Evolutionary conservation across 2,329 filamentous ascomycete genomes (phyloP).

Genomic region (Aspergillus persii): DNA sequence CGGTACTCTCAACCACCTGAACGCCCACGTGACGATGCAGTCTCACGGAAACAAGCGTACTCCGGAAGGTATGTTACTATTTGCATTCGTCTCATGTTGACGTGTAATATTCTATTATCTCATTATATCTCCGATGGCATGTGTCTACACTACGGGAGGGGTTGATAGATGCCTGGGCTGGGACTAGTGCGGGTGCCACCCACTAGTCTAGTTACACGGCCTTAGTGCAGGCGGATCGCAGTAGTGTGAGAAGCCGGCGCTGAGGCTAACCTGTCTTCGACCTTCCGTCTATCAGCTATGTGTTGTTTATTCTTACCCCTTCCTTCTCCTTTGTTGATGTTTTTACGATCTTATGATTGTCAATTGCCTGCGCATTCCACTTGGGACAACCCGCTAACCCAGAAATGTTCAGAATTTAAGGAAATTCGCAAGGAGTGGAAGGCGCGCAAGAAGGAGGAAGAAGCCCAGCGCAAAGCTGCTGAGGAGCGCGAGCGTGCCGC

Average conservation of each 20-base stretch:
- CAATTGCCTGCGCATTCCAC: neutral
- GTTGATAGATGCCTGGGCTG: slow-evolving; percentile 37
- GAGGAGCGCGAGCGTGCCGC: slow-evolving; percentile 76
- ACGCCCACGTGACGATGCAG: slow-evolving; percentile 98
- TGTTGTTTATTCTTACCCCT: slow-evolving; percentile 11
- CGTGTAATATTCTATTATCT: slow-evolving; percentile 5
- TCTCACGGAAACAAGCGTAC: slow-evolving; percentile 92
- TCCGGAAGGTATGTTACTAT: slow-evolving; percentile 75
- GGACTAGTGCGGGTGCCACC: slow-evolving; percentile 39
- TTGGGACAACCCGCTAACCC: slow-evolving; percentile 16
- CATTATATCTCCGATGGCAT: slow-evolving; percentile 17
- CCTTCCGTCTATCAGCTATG: neutral
- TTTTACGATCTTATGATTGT: neutral
- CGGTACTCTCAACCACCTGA: slow-evolving; percentile 93
- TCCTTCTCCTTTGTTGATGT: neutral
- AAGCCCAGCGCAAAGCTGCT: slow-evolving; percentile 81
- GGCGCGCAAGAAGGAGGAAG: slow-evolving; percentile 98
- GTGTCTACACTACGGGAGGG: slow-evolving; percentile 21
- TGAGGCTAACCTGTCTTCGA: slow-evolving; percentile 43
- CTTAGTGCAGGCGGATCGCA: slow-evolving; percentile 52
- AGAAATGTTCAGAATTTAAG: slow-evolving; percentile 75
- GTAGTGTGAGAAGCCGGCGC: slow-evolving; percentile 50
- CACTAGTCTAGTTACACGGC: slow-evolving; percentile 49
- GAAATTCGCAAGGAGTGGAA: slow-evolving; percentile 99
- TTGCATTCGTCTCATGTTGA: slow-evolving; percentile 8